phyloP scores from a whole-genome alignment of 257 asterid genomes.

The Solanum ossicruentum region DNA sequence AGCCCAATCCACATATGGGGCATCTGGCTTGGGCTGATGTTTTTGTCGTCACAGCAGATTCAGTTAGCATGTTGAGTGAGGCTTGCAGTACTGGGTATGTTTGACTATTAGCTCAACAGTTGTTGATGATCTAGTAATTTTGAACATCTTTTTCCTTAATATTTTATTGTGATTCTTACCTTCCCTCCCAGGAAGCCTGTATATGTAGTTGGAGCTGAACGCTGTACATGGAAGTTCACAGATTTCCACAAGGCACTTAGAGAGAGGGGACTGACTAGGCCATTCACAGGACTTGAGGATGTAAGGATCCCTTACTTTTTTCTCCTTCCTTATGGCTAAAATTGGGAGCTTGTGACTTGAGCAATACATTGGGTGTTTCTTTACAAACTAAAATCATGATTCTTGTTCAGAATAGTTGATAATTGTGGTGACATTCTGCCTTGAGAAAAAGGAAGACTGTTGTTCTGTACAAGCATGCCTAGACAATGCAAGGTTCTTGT shows the following conservation, averaged over 20 bases:
- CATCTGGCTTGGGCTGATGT: conserved; percentile 98
- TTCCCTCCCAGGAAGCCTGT: conserved; percentile 75
- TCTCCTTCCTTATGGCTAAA: neutral
- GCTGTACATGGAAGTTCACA: conserved; percentile 73
- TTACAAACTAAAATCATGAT: neutral
- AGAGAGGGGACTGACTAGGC: conserved; percentile 78
- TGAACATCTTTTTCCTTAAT: neutral
- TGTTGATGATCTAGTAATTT: conserved; percentile 1
- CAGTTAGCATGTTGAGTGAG: conserved; percentile 93
- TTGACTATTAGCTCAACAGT: neutral
- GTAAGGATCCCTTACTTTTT: conserved; percentile 38
- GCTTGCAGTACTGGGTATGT: conserved; percentile 98
- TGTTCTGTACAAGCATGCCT: neutral
- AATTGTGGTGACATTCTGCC: neutral
- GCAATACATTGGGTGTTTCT: neutral
- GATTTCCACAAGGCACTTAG: conserved; percentile 75
- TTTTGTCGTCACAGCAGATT: conserved; percentile 82
- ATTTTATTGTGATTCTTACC: neutral
- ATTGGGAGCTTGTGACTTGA: neutral
- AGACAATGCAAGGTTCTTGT: neutral
- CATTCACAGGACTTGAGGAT: conserved; percentile 96
- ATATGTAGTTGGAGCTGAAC: conserved; percentile 83
- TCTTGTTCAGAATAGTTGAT: neutral
- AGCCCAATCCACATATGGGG: conserved; percentile 93
- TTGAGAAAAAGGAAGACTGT: neutral